Percentiles rank a stretch among this genome's conserved stretches.
phyloP scores from a whole-genome alignment of 306 rosid species.

The Cucurbita argyrosperma region DNA sequence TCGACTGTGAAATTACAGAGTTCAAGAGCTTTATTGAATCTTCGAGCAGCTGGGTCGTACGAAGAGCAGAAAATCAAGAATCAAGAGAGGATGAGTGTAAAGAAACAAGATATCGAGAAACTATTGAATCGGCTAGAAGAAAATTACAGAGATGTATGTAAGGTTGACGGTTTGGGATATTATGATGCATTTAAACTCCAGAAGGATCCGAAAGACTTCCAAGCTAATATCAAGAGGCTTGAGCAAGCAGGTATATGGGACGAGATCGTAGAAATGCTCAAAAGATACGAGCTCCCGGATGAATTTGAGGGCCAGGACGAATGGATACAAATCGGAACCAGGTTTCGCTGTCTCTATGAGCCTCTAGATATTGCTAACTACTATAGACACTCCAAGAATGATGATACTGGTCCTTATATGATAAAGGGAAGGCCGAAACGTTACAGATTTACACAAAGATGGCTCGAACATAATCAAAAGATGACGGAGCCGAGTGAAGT shows the following conservation, averaged over 20 bases:
- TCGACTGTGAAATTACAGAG: slow-evolving; percentile 28
- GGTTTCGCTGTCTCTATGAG: slow-evolving; percentile 47
- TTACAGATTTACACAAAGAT: slow-evolving; percentile 40
- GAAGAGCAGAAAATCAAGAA: slow-evolving; percentile 31
- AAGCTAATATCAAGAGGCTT: slow-evolving; percentile 58
- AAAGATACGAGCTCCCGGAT: slow-evolving; percentile 55
- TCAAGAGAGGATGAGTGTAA: slow-evolving; percentile 11
- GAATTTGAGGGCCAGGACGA: slow-evolving; percentile 34
- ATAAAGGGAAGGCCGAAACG: slow-evolving; percentile 44
- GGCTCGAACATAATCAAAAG: slow-evolving; percentile 35
- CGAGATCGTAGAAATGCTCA: slow-evolving; percentile 54
- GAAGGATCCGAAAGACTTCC: slow-evolving; percentile 27
- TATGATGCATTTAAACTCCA: slow-evolving; percentile 68
- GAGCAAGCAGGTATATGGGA: slow-evolving; percentile 63
- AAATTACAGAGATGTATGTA: slow-evolving; percentile 21
- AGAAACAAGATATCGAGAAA: not conserved
- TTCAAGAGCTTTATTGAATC: slow-evolving; percentile 41
- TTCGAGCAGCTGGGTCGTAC: slow-evolving; percentile 47
- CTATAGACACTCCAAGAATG: slow-evolving; percentile 49
- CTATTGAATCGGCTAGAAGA: slow-evolving; percentile 4
- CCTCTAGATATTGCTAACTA: slow-evolving; percentile 77
- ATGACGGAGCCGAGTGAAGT: slow-evolving; percentile 18
- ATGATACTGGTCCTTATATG: slow-evolving; percentile 50
- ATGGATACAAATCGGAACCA: slow-evolving; percentile 42
- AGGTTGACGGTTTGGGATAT: slow-evolving; percentile 15